Evolutionary conservation across 352 stramenopile species (phyloP).

Genomic region (Phytophthora chlamydospora): DNA sequence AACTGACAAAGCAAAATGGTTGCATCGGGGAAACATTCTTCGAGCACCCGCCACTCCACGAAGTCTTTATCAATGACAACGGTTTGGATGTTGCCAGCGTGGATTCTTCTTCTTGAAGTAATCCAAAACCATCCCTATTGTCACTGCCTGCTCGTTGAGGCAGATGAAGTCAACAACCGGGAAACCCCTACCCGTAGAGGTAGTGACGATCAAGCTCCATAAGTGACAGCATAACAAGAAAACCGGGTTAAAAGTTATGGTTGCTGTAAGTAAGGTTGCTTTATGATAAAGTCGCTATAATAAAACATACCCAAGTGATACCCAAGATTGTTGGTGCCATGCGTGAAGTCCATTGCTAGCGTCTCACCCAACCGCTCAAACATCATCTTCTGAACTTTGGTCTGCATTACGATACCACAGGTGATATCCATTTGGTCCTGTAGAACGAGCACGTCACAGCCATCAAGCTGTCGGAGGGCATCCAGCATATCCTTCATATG

Average conservation of each 20-base stretch:
- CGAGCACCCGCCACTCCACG: slow-evolving; percentile 22
- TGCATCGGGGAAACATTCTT: slow-evolving; percentile 6
- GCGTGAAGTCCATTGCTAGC: slow-evolving; percentile 34
- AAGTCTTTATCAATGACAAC: slow-evolving; percentile 38
- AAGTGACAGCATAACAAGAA: slow-evolving; percentile 2
- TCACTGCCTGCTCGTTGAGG: slow-evolving; percentile 23
- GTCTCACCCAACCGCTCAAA: slow-evolving; percentile 26
- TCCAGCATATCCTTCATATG: slow-evolving; percentile 18
- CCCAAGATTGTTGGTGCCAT: slow-evolving; percentile 25
- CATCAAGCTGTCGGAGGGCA: slow-evolving; percentile 16
- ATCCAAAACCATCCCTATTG: slow-evolving; percentile 10
- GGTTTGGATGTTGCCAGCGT: slow-evolving; percentile 10
- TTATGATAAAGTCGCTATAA: slow-evolving; percentile 13
- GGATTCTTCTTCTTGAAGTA: slow-evolving; percentile 30
- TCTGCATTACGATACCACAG: slow-evolving; percentile 19
- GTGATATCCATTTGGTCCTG: slow-evolving; percentile 29
- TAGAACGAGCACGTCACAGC: slow-evolving; percentile 14
- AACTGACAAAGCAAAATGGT: slow-evolving; percentile 25
- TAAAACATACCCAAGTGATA: slow-evolving; percentile 25
- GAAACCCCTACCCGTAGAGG: slow-evolving; percentile 19
- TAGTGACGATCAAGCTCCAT: slow-evolving; percentile 27
- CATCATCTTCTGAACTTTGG: slow-evolving; percentile 21
- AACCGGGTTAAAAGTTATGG: background rate
- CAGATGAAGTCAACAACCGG: slow-evolving; percentile 29
- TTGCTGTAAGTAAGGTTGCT: background rate